Conservation (phyloP, 1,139 yeast species). For the Candida anutae region DNA sequence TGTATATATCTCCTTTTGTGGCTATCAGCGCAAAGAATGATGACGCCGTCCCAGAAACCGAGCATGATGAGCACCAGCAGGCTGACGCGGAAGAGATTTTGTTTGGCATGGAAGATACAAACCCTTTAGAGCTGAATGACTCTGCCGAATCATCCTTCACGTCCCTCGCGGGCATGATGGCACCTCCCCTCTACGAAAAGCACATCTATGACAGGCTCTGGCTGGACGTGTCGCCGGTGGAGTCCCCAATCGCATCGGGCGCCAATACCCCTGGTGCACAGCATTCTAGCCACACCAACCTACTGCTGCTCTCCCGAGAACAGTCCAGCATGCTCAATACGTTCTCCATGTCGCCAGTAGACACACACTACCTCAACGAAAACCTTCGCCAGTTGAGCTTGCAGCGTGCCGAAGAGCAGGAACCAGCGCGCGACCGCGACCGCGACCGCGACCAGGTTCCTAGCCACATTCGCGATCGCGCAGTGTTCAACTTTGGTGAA, state of each 20-base stretch:
- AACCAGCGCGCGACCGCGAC: constrained; percentile 6
- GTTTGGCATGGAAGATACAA: constrained; percentile 19
- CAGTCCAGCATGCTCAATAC: constrained; percentile 14
- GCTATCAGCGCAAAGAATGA: constrained; percentile 46
- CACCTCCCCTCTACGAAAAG: constrained; percentile 85
- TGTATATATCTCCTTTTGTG: constrained; percentile 78
- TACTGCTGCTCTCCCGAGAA: neutral
- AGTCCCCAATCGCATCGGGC: constrained; percentile 51
- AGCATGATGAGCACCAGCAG: constrained; percentile 5
- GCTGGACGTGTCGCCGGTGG: constrained; percentile 57
- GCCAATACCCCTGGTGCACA: constrained; percentile 37
- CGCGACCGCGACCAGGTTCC: too few species aligned
- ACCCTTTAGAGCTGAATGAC: constrained; percentile 6
- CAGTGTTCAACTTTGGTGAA: constrained; percentile 23
- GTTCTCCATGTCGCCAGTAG: constrained; percentile 33
- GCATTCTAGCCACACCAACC: constrained; percentile 1
- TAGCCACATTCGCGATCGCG: constrained; percentile 15
- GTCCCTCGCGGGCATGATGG: constrained; percentile 46
- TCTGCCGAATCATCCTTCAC: constrained; percentile 25
- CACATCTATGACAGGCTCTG: constrained; percentile 83
- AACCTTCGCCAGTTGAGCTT: constrained; percentile 46
- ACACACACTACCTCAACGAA: constrained; percentile 39
- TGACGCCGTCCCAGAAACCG: constrained; percentile 3
- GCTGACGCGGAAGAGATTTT: constrained; percentile 20
- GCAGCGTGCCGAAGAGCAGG: constrained; percentile 36